These are phyloP conservation scores for Lentinus brumalis DNA, from an alignment of 768 basidiomycete genomes.

Conservation along the genomic window DNA sequence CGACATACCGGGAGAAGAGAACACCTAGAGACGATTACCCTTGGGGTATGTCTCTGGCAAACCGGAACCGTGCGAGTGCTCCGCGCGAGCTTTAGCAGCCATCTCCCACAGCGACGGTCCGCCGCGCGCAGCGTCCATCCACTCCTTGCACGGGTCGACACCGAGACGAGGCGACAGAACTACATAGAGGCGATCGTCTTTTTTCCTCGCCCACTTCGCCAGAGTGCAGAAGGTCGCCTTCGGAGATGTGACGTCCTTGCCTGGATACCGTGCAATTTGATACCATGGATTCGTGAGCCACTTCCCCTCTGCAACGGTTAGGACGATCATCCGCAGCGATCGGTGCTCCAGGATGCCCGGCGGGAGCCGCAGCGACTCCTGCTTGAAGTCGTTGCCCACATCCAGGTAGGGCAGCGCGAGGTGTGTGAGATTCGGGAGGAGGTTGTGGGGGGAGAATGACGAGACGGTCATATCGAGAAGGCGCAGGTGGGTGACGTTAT, in stretches of 20 bases:
- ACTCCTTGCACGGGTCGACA: slow-evolving; percentile 16
- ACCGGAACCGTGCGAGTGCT: slow-evolving; percentile 14
- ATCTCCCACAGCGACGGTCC: slow-evolving; percentile 23
- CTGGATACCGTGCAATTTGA: slow-evolving; percentile 12
- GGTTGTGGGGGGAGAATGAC: slow-evolving; percentile 24
- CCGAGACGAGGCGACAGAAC: slow-evolving; percentile 19
- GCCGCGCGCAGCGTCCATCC: slow-evolving; percentile 22
- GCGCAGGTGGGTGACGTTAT: slow-evolving; percentile 28
- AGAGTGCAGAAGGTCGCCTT: slow-evolving; percentile 19
- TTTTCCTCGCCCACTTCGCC: slow-evolving; percentile 10
- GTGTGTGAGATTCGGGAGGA: slow-evolving; percentile 29
- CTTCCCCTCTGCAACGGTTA: slow-evolving; percentile 25
- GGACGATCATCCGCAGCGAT: slow-evolving; percentile 24
- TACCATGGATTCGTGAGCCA: slow-evolving; percentile 26
- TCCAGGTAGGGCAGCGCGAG: slow-evolving; percentile 28
- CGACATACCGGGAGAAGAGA: not conserved
- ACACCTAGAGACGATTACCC: not conserved
- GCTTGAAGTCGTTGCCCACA: slow-evolving; percentile 21
- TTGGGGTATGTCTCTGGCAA: slow-evolving; percentile 20
- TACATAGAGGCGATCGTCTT: slow-evolving; percentile 22
- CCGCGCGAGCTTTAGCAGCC: slow-evolving; percentile 9
- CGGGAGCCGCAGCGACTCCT: slow-evolving; percentile 21
- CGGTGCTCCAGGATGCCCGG: slow-evolving; percentile 17
- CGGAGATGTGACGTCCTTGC: slow-evolving; percentile 12
- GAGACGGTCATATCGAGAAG: slow-evolving; percentile 24